Conservation (phyloP, 2,329 filamentous ascomycete genomes). For the Alternaria triticimaculans region DNA sequence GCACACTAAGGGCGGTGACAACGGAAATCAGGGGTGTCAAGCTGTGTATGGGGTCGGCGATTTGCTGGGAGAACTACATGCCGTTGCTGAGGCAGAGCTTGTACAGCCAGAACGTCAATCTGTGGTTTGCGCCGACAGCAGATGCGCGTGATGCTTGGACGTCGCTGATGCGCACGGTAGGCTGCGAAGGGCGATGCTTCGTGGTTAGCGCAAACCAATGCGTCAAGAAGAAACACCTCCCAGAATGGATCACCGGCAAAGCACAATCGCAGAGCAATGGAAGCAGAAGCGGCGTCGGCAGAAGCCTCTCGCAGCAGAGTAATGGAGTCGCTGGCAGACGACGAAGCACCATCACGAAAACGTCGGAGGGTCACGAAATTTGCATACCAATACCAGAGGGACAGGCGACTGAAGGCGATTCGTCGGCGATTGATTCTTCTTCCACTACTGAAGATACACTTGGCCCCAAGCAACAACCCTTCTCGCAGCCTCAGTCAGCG, state of each 20-base stretch:
- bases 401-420: slow-evolving; percentile 19
- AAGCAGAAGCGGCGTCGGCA: slow-evolving; percentile 6
- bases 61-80: slow-evolving; percentile 99
- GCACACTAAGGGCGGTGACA: slow-evolving; percentile 78
- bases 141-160: slow-evolving; percentile 85
- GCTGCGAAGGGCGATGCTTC: slow-evolving; percentile 81
- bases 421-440: slow-evolving; percentile 33
- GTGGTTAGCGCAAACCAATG: slow-evolving; percentile 89
- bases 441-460: slow-evolving; percentile 18
- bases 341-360: slow-evolving; percentile 50
- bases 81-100: slow-evolving; percentile 82
- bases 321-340: slow-evolving; percentile 33
- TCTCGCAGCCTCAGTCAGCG: slow-evolving; percentile 2
- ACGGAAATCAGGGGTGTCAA: slow-evolving; percentile 80
- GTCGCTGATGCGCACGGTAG: slow-evolving; percentile 80
- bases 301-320: slow-evolving; percentile 5
- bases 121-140: slow-evolving; percentile 90
- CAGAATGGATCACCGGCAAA: slow-evolving; percentile 59
- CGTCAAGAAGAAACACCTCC: slow-evolving; percentile 65
- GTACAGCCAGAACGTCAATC: slow-evolving; percentile 88
- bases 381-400: slow-evolving; percentile 48
- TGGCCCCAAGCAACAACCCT: slow-evolving; percentile 24
- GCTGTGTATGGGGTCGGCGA: slow-evolving; percentile 82
- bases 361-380: slow-evolving; percentile 55
- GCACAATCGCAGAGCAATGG: slow-evolving; percentile 1